Conservation (phyloP, 495 filamentous ascomycete genomes). For the Cryomyces minteri region DNA sequence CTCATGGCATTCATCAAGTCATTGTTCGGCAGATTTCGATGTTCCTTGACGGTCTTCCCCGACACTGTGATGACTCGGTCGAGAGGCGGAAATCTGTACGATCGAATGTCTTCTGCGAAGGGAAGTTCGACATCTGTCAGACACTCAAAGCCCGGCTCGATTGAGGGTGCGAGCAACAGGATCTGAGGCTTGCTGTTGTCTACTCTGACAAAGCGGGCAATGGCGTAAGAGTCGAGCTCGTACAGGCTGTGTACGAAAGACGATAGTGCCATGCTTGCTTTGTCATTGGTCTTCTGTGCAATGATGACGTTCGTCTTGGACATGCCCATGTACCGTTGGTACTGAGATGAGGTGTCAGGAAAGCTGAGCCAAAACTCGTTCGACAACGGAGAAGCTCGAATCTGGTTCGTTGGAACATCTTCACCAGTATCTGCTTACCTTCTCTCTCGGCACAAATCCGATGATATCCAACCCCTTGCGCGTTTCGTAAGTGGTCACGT, state of each 20-base stretch:
- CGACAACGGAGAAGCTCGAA: too few species aligned
- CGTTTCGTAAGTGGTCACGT: constrained; percentile 67
- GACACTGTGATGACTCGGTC: constrained; percentile 75
- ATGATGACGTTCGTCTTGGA: constrained; percentile 57
- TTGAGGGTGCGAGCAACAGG: constrained; percentile 62
- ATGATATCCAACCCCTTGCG: constrained; percentile 55
- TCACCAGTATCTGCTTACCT: constrained; percentile 27
- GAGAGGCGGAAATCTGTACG: constrained; percentile 78
- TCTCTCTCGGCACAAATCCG: constrained; percentile 63
- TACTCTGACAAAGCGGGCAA: constrained; percentile 72
- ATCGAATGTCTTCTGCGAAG: constrained; percentile 78
- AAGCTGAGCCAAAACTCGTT: neutral
- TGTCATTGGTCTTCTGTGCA: constrained; percentile 50
- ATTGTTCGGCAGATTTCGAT: constrained; percentile 70
- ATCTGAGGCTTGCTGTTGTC: constrained; percentile 59
- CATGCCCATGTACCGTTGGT: constrained; percentile 72
- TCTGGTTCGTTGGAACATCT: too few species aligned
- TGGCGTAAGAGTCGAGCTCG: constrained; percentile 70
- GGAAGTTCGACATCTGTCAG: constrained; percentile 87
- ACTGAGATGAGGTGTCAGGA: constrained; percentile 28
- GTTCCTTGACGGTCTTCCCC: constrained; percentile 67
- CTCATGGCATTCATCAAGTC: constrained; percentile 64
- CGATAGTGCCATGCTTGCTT: constrained; percentile 65
- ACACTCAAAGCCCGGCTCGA: constrained; percentile 72
- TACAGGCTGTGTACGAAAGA: constrained; percentile 78